A percentile compares a stretch with the other conserved stretches of the same genome.
Conservation (phyloP, 2,329 filamentous ascomycete genomes). For the Helotiales sp. region DNA sequence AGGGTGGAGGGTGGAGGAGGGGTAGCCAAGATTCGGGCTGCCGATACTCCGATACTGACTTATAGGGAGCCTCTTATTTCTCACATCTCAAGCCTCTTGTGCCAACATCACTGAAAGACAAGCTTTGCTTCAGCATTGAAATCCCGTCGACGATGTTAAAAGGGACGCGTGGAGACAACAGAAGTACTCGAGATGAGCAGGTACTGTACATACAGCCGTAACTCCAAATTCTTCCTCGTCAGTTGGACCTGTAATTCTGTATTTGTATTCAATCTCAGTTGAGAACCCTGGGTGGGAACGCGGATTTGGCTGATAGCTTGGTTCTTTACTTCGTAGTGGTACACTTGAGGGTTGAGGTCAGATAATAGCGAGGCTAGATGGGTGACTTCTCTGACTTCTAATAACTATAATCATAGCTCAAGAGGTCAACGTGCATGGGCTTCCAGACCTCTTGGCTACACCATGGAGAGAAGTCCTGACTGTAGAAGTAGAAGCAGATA, state of each 20-base stretch:
- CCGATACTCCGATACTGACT: background rate
- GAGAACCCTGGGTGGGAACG: background rate
- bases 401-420: too few relatives aligned
- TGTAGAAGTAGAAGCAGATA: too few relatives aligned
- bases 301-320: background rate
- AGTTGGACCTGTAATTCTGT: background rate
- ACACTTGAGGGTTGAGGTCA: too few relatives aligned
- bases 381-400: too few relatives aligned
- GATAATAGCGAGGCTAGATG: too few relatives aligned
- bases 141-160: background rate
- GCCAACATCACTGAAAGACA: background rate
- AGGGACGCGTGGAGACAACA: background rate
- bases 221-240: background rate
- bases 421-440: too few relatives aligned
- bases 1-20: background rate
- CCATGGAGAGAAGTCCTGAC: too few relatives aligned
- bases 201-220: background rate
- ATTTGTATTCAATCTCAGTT: background rate
- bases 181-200: background rate
- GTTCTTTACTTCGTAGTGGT: too few relatives aligned
- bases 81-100: background rate
- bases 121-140: background rate
- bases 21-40: constrained; percentile 7
- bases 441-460: too few relatives aligned
- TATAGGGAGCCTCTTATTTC: background rate